Conservation (phyloP, 202 grass and related monocot species). For the Alloteropsis angusta region DNA sequence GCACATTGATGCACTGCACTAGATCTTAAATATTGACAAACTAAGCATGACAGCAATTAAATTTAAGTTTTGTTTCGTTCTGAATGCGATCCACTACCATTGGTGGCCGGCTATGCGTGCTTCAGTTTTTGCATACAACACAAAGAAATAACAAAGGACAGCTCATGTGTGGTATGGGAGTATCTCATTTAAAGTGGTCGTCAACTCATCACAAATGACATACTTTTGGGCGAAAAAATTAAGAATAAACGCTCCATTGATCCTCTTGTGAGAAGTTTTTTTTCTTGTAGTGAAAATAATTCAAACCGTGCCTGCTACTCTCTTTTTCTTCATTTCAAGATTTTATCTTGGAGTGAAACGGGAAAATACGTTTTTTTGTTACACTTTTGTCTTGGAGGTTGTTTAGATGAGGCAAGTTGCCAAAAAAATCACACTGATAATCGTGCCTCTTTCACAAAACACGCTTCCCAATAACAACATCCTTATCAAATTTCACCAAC, state of each 20-base stretch:
- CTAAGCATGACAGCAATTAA: constrained; percentile 11
- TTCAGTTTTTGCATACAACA: constrained; percentile 11
- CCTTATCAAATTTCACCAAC: too few species aligned
- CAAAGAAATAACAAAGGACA: not conserved
- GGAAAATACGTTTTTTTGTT: not conserved
- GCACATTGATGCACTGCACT: constrained; percentile 19
- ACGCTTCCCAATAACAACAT: too few species aligned
- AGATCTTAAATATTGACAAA: constrained; percentile 18
- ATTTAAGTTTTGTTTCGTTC: not conserved
- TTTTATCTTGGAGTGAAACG: not conserved
- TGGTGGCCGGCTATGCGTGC: constrained; percentile 12
- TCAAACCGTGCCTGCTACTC: too few species aligned
- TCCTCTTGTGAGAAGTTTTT: not conserved
- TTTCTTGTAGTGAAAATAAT: not conserved
- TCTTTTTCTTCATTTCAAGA: not conserved
- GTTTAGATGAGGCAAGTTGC: too few species aligned
- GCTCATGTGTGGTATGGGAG: not conserved
- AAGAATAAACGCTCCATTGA: not conserved
- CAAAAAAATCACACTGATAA: too few species aligned
- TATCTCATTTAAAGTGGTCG: not conserved
- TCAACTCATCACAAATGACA: not conserved
- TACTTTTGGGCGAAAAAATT: not conserved
- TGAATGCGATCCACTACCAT: not conserved
- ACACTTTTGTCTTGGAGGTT: not conserved
- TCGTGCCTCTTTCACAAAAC: too few species aligned